Evolutionary conservation across 768 basidiomycete species (phyloP), one percentile per base, ranked within the genome.

Genomic region (Kwoniella heveanensis): DNA sequence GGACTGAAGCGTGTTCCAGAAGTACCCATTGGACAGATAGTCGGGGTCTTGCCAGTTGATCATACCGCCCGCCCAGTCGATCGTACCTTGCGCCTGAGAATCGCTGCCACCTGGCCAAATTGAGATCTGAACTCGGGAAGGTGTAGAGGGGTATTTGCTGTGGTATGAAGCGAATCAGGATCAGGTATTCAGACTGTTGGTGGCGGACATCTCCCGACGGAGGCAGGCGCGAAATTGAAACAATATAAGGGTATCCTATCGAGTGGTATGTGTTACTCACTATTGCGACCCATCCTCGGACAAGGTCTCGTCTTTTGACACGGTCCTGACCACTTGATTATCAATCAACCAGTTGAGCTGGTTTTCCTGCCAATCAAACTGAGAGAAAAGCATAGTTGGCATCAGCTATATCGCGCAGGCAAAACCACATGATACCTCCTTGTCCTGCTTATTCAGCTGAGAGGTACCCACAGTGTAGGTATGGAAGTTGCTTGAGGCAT

Each of bases 291-390:
- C 69, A 25, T 71, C 54, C n/a, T 36, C 56, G 2, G 55, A 84
- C 32, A 87, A 64, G 10, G 84, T 83, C 68, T 89, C 87, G 1
- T 84, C 77, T 67, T 86, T 86, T 29, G 85, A 82, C 59, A 92
- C 72, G 1, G 87, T 89, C 53, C 90, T 88, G 6, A 90, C 88
- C 25, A 82, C 83, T 24, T 86, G 84, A 51, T 88, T 87, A 72
- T 93, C 90, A 54, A 92, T 83, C 29, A 83, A 79, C 82, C 87
- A 92, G 1, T 83, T 84, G 57, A 92, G 79, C 7, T 83, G 77
- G 22, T 88, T 84, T 1, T 86, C 86, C 69, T 87, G 84, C 91
- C 91, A 93, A 78, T 92, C 87, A 68, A 92, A 85, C 89, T 92
- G 71, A 17, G 24, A n/a, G n/a, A 30, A 51, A 7, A 13, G 24